Evolutionary conservation across 106 monocot genomes (phyloP).

Genomic region (Chionographis japonica): DNA sequence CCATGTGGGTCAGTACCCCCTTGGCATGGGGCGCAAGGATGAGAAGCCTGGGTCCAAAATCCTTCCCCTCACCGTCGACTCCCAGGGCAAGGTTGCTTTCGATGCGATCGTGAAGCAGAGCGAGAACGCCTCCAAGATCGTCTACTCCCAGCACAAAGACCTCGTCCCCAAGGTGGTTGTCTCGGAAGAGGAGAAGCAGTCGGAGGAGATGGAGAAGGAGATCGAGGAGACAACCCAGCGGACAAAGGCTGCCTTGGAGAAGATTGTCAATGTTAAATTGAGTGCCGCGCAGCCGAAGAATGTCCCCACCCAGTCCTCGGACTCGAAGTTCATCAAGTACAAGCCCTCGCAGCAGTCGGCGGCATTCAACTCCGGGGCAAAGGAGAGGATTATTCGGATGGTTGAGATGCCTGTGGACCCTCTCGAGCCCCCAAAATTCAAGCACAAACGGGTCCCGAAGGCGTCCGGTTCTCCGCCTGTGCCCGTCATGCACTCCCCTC

Average conservation of each 20-base stretch:
- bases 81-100: slow-evolving; percentile 81
- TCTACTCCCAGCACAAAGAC: slow-evolving; percentile 90
- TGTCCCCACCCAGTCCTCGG: slow-evolving; percentile 68
- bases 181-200: slow-evolving; percentile 24
- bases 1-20: slow-evolving; percentile 89
- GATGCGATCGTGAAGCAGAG: slow-evolving; percentile 81
- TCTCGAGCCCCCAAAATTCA: slow-evolving; percentile 96
- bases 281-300: slow-evolving; percentile 98
- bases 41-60: slow-evolving; percentile 84
- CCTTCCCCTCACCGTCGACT: slow-evolving; percentile 83
- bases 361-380: slow-evolving; percentile 90
- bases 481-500: slow-evolving; percentile 96
- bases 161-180: slow-evolving; percentile 65
- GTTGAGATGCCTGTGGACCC: slow-evolving; percentile 92
- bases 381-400: slow-evolving; percentile 89
- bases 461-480: slow-evolving; percentile 92
- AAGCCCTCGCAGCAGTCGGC: slow-evolving; percentile 86
- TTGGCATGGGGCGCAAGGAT: slow-evolving; percentile 84
- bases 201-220: slow-evolving; percentile 73
- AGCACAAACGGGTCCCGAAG: slow-evolving; percentile 89
- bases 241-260: slow-evolving; percentile 80
- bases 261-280: slow-evolving; percentile 83
- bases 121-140: slow-evolving; percentile 79
- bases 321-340: slow-evolving; percentile 91
- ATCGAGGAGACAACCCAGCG: slow-evolving; percentile 80